Evolutionary conservation across 805 yeast species (phyloP), one percentile per base, ranked within the genome.

Genomic region (Zygosaccharomyces siamensis): DNA sequence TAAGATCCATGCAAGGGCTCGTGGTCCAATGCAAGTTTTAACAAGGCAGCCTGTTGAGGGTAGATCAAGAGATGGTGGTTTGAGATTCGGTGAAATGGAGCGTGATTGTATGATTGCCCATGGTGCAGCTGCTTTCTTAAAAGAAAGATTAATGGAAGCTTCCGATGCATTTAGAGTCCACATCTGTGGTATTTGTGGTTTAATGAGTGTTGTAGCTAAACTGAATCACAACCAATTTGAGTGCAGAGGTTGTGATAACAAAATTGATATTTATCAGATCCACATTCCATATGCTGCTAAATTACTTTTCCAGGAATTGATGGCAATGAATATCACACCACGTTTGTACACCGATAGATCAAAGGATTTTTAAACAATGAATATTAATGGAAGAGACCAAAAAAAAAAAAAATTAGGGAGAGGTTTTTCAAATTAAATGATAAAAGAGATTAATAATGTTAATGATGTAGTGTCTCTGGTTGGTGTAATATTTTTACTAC

Each of bases 81-180:
- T 92, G 69, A 88, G 99, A 72, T 90, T 92, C 80, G 99, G 99
- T 65, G 99, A 92, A 72, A 93, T 93, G 99, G 99, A 93, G 74
- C 88, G 99, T 76, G 99, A 93, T 78, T 93, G 99, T 85, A 92
- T 93, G 97, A 93, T 93, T 77, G 99, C 99, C 2, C 98, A 93
- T 68, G 99, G 99, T 69, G 98, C 97, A 11, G 97, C 99, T 3
- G 95, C 97, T 6, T 92, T 93, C 76, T 79, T 93, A 74, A 89
- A 92, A 71, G 99, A 93, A 74, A 80, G 99, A 69, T 76, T 93
- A 69, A 92, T 93, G 97, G 98, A 93, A 71, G 97, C 97, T 10
- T 92, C 98, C 0, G 99, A 93, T 74, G 97, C 98, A 1, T 93
- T 93, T 77, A 80, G 98, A 71, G 98, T 93, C 38, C 98, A 93